Percentiles rank a stretch among this genome's conserved stretches.
phyloP scores from a whole-genome alignment of 257 asterid genomes.

The Oldenlandia corymbosa region DNA sequence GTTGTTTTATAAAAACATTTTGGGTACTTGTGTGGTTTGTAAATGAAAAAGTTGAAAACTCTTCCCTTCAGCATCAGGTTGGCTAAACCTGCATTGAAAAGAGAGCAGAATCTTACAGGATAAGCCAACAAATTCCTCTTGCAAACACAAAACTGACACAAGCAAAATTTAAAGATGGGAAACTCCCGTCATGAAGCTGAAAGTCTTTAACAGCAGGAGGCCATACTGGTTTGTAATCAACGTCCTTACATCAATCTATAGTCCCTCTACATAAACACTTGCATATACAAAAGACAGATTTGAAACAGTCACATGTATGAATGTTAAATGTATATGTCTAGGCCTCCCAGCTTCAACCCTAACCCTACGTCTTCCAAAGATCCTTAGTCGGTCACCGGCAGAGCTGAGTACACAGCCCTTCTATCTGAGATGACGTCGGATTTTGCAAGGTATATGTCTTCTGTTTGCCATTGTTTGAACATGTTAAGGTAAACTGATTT shows the following conservation, averaged over 20 bases:
- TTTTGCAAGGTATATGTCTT: conserved; percentile 40
- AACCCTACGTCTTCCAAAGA: neutral
- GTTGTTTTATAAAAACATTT: too few relatives aligned
- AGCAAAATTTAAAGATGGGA: neutral
- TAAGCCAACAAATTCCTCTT: neutral
- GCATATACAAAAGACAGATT: conserved; percentile 7
- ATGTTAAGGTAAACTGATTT: conserved; percentile 52
- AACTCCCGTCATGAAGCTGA: neutral
- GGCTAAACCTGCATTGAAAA: too few relatives aligned
- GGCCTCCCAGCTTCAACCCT: neutral
- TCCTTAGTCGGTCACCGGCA: conserved; percentile 39
- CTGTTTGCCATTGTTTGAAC: conserved; percentile 59
- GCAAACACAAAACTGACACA: neutral
- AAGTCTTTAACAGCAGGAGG: neutral
- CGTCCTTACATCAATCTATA: neutral
- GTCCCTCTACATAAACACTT: neutral
- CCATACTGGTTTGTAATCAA: neutral
- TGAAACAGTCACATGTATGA: neutral
- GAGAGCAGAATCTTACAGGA: too few relatives aligned
- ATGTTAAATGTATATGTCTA: neutral
- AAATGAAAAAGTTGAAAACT: neutral
- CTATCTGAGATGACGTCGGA: conserved; percentile 52
- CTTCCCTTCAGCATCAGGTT: too few relatives aligned
- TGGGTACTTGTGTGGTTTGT: too few relatives aligned
- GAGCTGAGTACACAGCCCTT: conserved; percentile 72